A percentile compares a stretch with the other conserved stretches of the same genome.
Evolutionary conservation across 2,329 filamentous ascomycete species (phyloP).

Genomic region (Pseudocercospora ulei): DNA sequence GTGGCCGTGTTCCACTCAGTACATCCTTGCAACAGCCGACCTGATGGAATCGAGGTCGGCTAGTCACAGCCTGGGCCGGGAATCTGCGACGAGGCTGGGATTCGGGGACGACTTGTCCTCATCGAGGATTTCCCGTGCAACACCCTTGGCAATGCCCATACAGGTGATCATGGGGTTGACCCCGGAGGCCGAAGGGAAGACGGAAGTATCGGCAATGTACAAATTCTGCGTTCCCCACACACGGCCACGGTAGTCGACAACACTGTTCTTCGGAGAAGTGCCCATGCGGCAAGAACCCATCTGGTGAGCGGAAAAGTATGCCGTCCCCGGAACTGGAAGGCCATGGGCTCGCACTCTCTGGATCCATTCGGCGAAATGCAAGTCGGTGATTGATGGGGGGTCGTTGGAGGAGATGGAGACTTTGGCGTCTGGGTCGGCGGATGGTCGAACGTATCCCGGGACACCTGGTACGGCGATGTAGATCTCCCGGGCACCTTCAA

Average conservation of each 20-base stretch:
- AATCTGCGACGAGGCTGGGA: not conserved
- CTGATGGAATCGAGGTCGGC: constrained; percentile 1
- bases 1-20: too few species aligned
- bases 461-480: constrained; percentile 54
- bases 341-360: constrained; percentile 43
- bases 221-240: constrained; percentile 58
- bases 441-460: constrained; percentile 50
- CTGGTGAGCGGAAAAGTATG: constrained; percentile 66
- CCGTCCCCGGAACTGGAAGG: constrained; percentile 43
- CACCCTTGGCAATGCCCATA: constrained; percentile 61
- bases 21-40: constrained; percentile 4
- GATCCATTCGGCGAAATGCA: constrained; percentile 54
- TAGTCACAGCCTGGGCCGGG: constrained; percentile 3
- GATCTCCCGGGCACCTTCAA: constrained; percentile 72
- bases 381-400: constrained; percentile 44
- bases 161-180: constrained; percentile 74
- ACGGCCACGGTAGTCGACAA: constrained; percentile 38
- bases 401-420: constrained; percentile 18
- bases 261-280: constrained; percentile 36
- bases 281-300: constrained; percentile 73
- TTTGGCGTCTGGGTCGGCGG: constrained; percentile 14
- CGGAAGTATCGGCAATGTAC: constrained; percentile 64
- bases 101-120: constrained; percentile 12
- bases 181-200: constrained; percentile 65
- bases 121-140: constrained; percentile 48